Base-by-base conservation (phyloP, 768 basidiomycete genomes). In the Steccherinum ochraceum region DNA sequence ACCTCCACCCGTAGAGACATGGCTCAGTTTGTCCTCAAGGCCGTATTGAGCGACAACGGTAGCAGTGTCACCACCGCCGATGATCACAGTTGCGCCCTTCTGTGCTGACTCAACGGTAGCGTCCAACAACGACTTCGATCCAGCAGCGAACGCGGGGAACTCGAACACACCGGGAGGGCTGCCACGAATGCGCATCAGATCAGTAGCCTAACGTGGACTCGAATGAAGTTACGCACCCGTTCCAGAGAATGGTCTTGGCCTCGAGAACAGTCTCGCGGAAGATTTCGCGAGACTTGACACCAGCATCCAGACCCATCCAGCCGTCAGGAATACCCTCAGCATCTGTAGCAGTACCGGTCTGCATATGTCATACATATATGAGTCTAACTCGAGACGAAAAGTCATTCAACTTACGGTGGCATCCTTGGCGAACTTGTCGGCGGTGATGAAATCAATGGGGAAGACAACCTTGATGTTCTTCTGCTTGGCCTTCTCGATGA, bases 91-190 rank as follows among this genome's bases (percentile, higher is more conserved):
- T 10, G 92, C 76, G 21, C 94, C 94, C 20, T 83, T 80, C 64
- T 83, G 67, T 46, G 92, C 91, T 23, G 94, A 94, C 61, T 92
- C 84, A 61, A 95, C 79, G 61, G 80, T 83, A 24, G 89, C 92
- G 45, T 91, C 82, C 21, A 98, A 83, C 40, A 96, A 82, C 11
- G 83, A 69, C 63, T 82, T 80, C 3, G 94, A 96, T 40, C 94
- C 94, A 27, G 72, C 74, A 0, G 93, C 86, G 61, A 99, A 99
- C 18, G 82, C 81, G 35, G 89, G 82, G 76, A 96, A 95, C 69
- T 99, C 95, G 68, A 99, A 99, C 35, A 99, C 95, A 59, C 95
- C 95, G 27, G 94, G 87, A 40, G 96, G 95, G 30, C 95, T 97
- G 64, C 30, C 30, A 35, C 7, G 16, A 10, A 10, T 23, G 21